Evolutionary conservation across 1,284 basidiomycete genomes (phyloP).

Genomic region (Tetrapyrgos nigripes): DNA sequence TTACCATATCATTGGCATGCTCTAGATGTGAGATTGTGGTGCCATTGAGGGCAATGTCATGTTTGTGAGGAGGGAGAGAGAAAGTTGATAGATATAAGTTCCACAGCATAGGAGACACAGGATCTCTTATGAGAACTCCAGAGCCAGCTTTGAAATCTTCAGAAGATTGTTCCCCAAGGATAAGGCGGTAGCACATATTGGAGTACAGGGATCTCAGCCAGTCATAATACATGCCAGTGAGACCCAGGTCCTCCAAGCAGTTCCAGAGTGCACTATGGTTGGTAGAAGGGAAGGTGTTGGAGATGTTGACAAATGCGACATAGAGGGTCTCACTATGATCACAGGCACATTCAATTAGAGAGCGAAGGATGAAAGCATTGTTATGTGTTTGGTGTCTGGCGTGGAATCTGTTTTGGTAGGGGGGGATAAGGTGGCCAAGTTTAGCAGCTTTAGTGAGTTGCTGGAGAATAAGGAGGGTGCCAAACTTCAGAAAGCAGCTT

Average conservation of each 20-base stretch:
- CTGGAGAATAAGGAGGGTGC: constrained; percentile 6
- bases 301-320: constrained; percentile 19
- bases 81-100: too few species aligned
- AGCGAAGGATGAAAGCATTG: neutral
- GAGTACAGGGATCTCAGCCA: constrained; percentile 5
- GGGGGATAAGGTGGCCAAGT: neutral
- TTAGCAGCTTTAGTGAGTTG: neutral
- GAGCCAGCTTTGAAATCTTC: neutral
- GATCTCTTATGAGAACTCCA: neutral
- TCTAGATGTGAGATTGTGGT: too few species aligned
- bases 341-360: constrained; percentile 15
- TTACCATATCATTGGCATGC: too few species aligned
- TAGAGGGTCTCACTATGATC: constrained; percentile 11
- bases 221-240: constrained; percentile 10
- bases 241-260: neutral
- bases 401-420: constrained; percentile 6
- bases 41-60: too few species aligned
- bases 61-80: too few species aligned
- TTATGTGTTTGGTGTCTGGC: neutral
- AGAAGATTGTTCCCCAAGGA: neutral
- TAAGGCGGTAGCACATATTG: neutral
- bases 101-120: too few species aligned
- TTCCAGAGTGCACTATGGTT: constrained; percentile 8
- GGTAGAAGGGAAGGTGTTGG: constrained; percentile 22
- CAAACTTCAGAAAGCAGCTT: constrained; percentile 17